Evolutionary conservation across 495 filamentous ascomycete genomes (phyloP).

Genomic region (Parathielavia hyrcaniae): DNA sequence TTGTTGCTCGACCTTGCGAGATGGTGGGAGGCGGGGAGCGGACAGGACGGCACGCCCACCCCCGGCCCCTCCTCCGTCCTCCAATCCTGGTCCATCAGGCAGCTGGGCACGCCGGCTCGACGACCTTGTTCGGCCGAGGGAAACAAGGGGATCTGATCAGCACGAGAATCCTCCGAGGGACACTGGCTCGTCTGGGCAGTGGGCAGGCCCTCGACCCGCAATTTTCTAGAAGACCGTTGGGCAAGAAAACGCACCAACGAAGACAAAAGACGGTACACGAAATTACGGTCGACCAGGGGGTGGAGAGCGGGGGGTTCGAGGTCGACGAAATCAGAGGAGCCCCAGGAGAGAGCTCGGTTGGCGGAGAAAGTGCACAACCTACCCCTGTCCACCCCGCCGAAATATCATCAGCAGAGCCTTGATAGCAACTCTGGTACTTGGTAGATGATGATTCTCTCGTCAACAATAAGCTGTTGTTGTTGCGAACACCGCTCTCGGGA

Average conservation of each 20-base stretch:
- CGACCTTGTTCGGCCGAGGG: conserved; percentile 23
- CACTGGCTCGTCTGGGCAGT: conserved; percentile 14
- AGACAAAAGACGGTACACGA: conserved; percentile 33
- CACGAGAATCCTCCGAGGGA: conserved; percentile 44
- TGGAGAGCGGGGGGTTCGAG: no score
- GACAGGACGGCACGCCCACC: conserved; percentile 19
- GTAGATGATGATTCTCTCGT: conserved; percentile 17
- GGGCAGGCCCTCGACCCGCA: conserved; percentile 31
- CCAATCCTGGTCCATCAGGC: conserved; percentile 27
- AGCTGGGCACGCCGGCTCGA: conserved; percentile 22
- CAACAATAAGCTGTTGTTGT: no score
- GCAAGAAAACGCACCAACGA: conserved; percentile 38
- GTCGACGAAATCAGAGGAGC: conserved; percentile 20
- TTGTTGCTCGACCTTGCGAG: conserved; percentile 20
- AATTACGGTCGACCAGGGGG: conserved; percentile 35
- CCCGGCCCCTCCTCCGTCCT: conserved; percentile 23
- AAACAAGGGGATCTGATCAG: conserved; percentile 41
- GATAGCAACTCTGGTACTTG: conserved; percentile 14
- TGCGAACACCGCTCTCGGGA: conserved; percentile 22
- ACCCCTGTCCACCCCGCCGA: conserved; percentile 14
- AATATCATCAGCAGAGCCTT: conserved; percentile 31
- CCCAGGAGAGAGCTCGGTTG: conserved; percentile 43
- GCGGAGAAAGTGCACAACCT: conserved; percentile 29
- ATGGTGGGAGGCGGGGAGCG: conserved; percentile 21
- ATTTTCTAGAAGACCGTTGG: conserved; percentile 47